Evolutionary conservation across 768 basidiomycete genomes (phyloP), one percentile per base, ranked within the genome.

Genomic region (Pholiota microspora): DNA sequence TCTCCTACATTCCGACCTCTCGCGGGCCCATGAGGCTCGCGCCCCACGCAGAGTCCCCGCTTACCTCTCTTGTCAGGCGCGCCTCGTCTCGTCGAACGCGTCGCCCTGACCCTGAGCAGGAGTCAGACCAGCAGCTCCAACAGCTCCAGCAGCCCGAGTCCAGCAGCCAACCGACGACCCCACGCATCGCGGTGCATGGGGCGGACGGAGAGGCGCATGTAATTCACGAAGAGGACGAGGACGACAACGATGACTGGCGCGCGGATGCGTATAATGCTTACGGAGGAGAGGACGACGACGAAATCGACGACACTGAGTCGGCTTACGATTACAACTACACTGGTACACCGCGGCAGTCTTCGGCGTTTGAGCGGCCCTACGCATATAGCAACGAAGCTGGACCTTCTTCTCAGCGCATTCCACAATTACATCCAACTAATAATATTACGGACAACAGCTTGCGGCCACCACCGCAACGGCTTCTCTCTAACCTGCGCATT

Each of bases 51-150:
- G 66, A 67, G 18, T 88, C 87, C 1, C 86, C 86, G 6, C 73
- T 88, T 35, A 79, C 83, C 35, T 71, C 77, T 2, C 77, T 88
- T 45, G 81, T 79, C 51, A 76, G 79, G 54, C 71, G 72, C 51
- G 76, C 83, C 7, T 85, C 86, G 72, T 59, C 76, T 68, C 63
- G 75, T 72, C 59, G 64, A 65, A 45, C 64, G 63, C 38, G 56
- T 25, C 51, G 60, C 49, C 24, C 53, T 31, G 45, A 50, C 51
- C 32, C 44, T 12, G 58, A 46, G 42, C 50, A 35, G 31, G 49
- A 56, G 15, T 57, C 51, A 34, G 62, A 64, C 38, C 57, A 55
- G 23, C 52, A 50, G 12, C 53, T 44, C 51, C 32, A 55, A 36
- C 16, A 44, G 31, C 64, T 51, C 50, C 51, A 16, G 35, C 49